phyloP scores from a whole-genome alignment of 257 asterid species.

The Ligustrum vulgare region DNA sequence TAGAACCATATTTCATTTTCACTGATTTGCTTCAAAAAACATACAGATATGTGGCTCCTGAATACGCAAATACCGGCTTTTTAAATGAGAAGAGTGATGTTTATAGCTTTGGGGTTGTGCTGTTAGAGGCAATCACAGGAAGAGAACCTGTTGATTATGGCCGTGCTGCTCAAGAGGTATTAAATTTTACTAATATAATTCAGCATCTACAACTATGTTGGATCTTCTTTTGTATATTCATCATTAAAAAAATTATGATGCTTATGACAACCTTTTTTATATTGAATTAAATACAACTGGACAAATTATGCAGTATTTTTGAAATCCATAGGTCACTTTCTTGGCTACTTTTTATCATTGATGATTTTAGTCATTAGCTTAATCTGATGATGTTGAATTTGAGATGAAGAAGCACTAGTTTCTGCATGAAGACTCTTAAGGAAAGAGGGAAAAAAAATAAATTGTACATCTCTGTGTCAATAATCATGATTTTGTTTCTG shows the following conservation, averaged over 20 bases:
- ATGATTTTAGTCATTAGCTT: neutral
- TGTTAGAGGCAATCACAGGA: conserved; percentile 35
- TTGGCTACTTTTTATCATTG: neutral
- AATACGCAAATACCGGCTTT: conserved; percentile 39
- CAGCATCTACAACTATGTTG: neutral
- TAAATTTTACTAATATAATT: neutral
- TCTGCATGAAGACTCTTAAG: neutral
- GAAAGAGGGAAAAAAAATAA: too few relatives aligned
- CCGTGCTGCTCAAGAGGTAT: conserved; percentile 35
- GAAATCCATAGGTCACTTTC: neutral
- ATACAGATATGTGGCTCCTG: conserved; percentile 40
- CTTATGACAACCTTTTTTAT: neutral
- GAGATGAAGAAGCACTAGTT: neutral
- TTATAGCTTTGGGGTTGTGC: conserved; percentile 35
- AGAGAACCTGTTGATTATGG: conserved; percentile 36
- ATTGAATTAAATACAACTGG: neutral
- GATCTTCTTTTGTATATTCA: neutral
- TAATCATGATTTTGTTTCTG: neutral
- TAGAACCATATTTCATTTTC: neutral
- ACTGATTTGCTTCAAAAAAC: neutral
- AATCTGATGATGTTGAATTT: neutral
- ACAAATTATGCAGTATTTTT: neutral
- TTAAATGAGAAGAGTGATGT: conserved; percentile 37
- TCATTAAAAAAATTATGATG: neutral
- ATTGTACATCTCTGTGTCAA: too few relatives aligned